Base-by-base conservation (phyloP, 768 basidiomycete genomes). In the Erythrobasidium yunnanense region DNA sequence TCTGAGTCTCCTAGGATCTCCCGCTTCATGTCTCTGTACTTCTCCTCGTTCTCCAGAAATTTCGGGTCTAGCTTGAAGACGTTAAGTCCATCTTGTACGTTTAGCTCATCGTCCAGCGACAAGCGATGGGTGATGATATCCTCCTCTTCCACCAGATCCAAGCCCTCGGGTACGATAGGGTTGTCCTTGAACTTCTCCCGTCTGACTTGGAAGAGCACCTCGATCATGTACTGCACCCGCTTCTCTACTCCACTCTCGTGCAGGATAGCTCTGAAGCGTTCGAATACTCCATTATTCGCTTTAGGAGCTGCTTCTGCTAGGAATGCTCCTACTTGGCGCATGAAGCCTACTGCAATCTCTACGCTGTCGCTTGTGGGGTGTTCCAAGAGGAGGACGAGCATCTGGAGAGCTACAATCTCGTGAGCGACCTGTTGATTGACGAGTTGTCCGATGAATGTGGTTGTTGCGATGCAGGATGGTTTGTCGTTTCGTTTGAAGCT, bases 171-270 rank as follows among this genome's bases (percentile, higher is more conserved):
- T 42, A 97, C 76, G 69, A 90, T 84, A 18, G 92, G 92, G 75
- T 99, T 97, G 74, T 97, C 95, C 81, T 97, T 97, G 81, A 89
- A 97, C 77, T 90, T 92, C 80, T 99, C 95, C 79, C 95, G 96
- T 71, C 95, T 82, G 6, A 95, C 89, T 77, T 97, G 95, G 89
- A 99, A 97, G 51, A 97, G 81, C 2, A 97, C 95, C 78, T 97
- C 95, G 71, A 99, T 90, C 95, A 96, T 96, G 78, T 96, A 99
- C 75, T 97, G 95, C 29, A 93, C 89, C 71, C 95, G 84, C 71
- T 97, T 91, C 73, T 88, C 91, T 76, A 99, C 93, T 47, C 82
- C 79, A 25, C 90, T 90, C 76, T 97, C 95, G 76, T 97, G 95
- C 33, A 99, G 79, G 7, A 96, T 90, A 0, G 90, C 89, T 50